These are phyloP conservation scores for Serendipita sp. DNA, from an alignment of 768 basidiomycete species.

Conservation along the genomic window DNA sequence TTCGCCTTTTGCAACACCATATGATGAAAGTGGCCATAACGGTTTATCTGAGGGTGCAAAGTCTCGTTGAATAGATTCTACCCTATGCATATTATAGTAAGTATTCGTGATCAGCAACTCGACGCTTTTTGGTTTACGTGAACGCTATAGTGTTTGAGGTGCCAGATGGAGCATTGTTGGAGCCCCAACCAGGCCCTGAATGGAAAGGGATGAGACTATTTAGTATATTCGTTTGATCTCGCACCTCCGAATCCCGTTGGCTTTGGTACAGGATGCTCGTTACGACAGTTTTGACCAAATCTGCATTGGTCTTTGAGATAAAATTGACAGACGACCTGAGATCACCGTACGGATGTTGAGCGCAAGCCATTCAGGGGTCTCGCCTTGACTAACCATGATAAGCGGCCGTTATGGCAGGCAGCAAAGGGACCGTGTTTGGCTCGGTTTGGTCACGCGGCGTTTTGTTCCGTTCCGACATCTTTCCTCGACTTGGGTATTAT, in stretches of 20 bases:
- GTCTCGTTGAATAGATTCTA: constrained; percentile 47
- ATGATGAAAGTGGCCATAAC: constrained; percentile 61
- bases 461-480: constrained; percentile 3
- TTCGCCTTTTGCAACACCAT: constrained; percentile 61
- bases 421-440: not conserved
- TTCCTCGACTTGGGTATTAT: not conserved
- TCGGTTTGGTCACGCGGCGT: not conserved
- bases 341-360: not conserved
- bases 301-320: constrained; percentile 47
- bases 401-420: not conserved
- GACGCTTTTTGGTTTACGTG: not conserved
- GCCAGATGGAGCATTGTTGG: constrained; percentile 10
- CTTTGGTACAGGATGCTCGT: constrained; percentile 38
- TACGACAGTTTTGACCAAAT: constrained; percentile 47
- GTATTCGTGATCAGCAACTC: not conserved
- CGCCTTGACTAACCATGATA: not conserved
- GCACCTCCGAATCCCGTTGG: constrained; percentile 34
- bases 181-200: constrained; percentile 22
- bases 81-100: constrained; percentile 23
- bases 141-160: constrained; percentile 12
- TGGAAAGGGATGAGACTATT: constrained; percentile 19
- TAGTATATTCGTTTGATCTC: constrained; percentile 16
- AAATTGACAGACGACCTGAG: constrained; percentile 42
- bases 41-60: constrained; percentile 43
- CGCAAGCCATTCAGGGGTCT: not conserved